Conservation (phyloP, 441 rosid species). For the Daphne laureola region DNA sequence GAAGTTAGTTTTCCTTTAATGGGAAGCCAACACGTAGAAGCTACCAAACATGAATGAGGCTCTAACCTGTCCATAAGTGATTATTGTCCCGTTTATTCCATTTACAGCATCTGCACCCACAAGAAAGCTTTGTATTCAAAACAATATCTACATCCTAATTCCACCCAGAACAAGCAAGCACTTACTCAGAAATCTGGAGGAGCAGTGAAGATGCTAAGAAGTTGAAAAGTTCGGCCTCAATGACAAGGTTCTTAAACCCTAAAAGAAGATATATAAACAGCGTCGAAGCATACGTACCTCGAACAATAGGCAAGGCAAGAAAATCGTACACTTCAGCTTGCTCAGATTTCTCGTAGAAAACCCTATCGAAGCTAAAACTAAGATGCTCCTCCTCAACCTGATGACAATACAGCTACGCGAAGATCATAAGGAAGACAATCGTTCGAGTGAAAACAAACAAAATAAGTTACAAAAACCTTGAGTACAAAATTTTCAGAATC, state of each 20-base stretch:
- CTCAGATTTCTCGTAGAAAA: slow-evolving; percentile 45
- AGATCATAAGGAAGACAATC: not conserved
- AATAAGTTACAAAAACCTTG: slow-evolving; percentile 23
- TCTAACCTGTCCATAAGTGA: slow-evolving; percentile 78
- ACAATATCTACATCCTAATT: not conserved
- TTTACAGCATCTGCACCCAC: slow-evolving; percentile 44
- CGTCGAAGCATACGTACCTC: slow-evolving; percentile 25
- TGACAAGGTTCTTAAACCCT: no score
- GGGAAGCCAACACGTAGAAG: no score
- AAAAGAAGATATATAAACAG: not conserved
- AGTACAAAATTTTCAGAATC: slow-evolving; percentile 44
- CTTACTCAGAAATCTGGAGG: no score
- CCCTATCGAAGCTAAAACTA: slow-evolving; percentile 47
- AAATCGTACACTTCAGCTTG: slow-evolving; percentile 55
- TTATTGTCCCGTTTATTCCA: slow-evolving; percentile 69
- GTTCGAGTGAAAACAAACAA: not conserved
- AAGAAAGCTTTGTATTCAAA: not conserved
- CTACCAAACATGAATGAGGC: no score
- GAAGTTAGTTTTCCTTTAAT: no score
- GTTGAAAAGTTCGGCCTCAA: no score
- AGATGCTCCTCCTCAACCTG: slow-evolving; percentile 61
- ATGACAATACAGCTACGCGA: not conserved
- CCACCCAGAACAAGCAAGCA: no score
- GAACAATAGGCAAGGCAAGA: slow-evolving; percentile 59
- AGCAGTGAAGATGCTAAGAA: no score